phyloP scores from a whole-genome alignment of 2,329 filamentous ascomycete genomes.

The Fonsecaea pedrosoi region DNA sequence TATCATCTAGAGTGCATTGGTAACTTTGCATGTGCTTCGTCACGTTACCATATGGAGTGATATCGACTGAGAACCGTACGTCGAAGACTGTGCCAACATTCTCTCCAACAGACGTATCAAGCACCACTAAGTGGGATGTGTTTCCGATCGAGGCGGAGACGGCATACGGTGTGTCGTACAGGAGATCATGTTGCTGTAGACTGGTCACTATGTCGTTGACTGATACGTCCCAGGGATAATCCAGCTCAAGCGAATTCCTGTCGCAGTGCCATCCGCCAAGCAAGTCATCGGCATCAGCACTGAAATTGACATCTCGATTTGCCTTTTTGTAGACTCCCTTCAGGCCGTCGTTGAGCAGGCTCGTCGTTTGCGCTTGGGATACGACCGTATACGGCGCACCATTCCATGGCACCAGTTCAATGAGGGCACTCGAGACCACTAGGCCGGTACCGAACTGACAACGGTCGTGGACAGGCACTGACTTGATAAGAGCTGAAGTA shows the following conservation, averaged over 20 bases:
- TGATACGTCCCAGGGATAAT: conserved; percentile 13
- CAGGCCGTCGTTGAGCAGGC: conserved; percentile 8
- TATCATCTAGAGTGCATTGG: conserved; percentile 14
- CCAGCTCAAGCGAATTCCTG: conserved; percentile 11
- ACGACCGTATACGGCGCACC: conserved; percentile 20
- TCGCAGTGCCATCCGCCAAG: conserved; percentile 9
- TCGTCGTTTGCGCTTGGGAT: conserved; percentile 16
- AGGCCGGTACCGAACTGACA: conserved; percentile 18
- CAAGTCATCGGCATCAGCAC: conserved; percentile 6
- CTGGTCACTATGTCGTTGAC: conserved; percentile 11
- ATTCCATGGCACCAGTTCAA: conserved; percentile 10
- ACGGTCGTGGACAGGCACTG: conserved; percentile 15
- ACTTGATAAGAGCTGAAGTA: conserved; percentile 16
- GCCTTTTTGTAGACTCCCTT: conserved; percentile 17
- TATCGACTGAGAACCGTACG: conserved; percentile 19
- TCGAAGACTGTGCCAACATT: conserved; percentile 8
- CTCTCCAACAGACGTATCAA: conserved; percentile 17
- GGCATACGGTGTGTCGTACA: conserved; percentile 10
- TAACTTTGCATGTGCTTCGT: conserved; percentile 16
- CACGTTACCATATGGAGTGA: conserved; percentile 13
- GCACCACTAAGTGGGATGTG: conserved; percentile 15
- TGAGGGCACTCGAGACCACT: conserved; percentile 2
- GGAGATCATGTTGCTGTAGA: conserved; percentile 8
- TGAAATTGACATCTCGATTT: conserved; percentile 10
- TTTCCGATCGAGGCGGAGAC: conserved; percentile 1